Percentiles rank a stretch among this genome's conserved stretches.
phyloP scores from a whole-genome alignment of 306 rosid genomes.

The Inga oerstediana region DNA sequence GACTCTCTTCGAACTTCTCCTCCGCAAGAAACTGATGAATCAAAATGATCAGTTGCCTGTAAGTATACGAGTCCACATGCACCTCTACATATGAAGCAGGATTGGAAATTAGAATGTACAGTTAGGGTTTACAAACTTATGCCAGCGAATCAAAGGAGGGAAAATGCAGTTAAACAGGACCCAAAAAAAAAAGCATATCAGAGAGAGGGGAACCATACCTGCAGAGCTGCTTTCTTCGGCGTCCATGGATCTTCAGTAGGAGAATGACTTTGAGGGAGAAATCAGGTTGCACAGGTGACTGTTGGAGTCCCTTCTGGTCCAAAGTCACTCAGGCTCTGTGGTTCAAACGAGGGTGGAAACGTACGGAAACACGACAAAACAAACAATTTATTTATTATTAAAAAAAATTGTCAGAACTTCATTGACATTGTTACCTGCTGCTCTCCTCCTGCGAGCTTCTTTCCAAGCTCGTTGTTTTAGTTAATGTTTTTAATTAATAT shows the following conservation, averaged over 20 bases:
- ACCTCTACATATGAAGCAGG: not conserved
- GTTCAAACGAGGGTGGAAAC: not conserved
- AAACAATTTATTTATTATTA: not conserved
- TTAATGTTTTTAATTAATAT: not conserved
- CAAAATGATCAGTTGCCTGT: slow-evolving; percentile 13
- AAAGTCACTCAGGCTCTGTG: not conserved
- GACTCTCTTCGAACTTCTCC: slow-evolving; percentile 30
- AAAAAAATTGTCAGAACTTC: not conserved
- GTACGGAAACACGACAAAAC: not conserved
- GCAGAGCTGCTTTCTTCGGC: not conserved
- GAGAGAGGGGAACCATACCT: not conserved
- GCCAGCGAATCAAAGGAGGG: not conserved
- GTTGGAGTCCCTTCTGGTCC: not conserved
- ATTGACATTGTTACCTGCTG: not conserved
- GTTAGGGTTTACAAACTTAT: slow-evolving; percentile 19
- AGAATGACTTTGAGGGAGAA: not conserved
- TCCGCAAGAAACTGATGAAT: slow-evolving; percentile 31
- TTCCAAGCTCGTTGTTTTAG: not conserved
- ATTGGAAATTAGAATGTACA: not conserved
- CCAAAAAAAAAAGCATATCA: not conserved
- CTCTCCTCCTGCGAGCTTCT: not conserved
- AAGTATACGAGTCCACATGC: not conserved
- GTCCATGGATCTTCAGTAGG: not conserved
- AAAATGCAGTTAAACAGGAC: not conserved
- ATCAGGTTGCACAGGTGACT: not conserved